Evolutionary conservation across 371 early-diverging fungal species (phyloP).

Genomic region (Haplosporangium sp.): DNA sequence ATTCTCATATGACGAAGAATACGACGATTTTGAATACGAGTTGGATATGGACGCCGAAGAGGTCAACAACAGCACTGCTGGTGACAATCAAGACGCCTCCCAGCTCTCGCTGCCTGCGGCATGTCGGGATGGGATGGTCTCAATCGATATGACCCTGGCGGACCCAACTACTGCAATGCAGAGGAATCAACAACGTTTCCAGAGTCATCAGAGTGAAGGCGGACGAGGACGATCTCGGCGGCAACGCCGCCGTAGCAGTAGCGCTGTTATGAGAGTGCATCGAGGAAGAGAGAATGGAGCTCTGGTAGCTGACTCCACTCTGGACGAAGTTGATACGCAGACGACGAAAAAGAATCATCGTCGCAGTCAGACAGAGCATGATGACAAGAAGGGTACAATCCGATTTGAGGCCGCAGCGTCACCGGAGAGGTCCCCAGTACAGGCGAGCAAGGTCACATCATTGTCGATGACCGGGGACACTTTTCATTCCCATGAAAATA

Average conservation of each 20-base stretch:
- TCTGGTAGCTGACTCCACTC: not conserved
- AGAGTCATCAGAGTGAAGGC: slow-evolving; percentile 36
- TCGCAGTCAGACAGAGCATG: slow-evolving; percentile 41
- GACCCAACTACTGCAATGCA: slow-evolving; percentile 7
- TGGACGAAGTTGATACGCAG: too few species aligned
- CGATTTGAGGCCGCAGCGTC: slow-evolving; percentile 22
- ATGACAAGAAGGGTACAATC: slow-evolving; percentile 22
- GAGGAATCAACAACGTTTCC: slow-evolving; percentile 23
- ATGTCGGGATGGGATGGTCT: slow-evolving; percentile 19
- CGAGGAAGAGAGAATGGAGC: not conserved
- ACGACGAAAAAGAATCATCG: slow-evolving; percentile 14
- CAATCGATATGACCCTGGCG: slow-evolving; percentile 32
- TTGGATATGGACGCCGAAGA: not conserved
- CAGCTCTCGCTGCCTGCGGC: slow-evolving; percentile 6
- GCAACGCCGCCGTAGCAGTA: slow-evolving; percentile 6
- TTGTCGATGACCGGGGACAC: not conserved
- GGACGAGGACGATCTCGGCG: slow-evolving; percentile 13
- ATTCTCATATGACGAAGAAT: slow-evolving; percentile 21
- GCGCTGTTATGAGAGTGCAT: not conserved
- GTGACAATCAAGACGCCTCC: not conserved
- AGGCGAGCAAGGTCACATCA: slow-evolving; percentile 2
- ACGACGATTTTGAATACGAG: slow-evolving; percentile 14
- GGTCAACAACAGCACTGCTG: not conserved
- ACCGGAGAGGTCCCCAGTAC: not conserved
- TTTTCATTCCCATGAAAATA: not conserved